phyloP scores from a whole-genome alignment of 176 grass and related monocot species.

The Melocanna baccifera region DNA sequence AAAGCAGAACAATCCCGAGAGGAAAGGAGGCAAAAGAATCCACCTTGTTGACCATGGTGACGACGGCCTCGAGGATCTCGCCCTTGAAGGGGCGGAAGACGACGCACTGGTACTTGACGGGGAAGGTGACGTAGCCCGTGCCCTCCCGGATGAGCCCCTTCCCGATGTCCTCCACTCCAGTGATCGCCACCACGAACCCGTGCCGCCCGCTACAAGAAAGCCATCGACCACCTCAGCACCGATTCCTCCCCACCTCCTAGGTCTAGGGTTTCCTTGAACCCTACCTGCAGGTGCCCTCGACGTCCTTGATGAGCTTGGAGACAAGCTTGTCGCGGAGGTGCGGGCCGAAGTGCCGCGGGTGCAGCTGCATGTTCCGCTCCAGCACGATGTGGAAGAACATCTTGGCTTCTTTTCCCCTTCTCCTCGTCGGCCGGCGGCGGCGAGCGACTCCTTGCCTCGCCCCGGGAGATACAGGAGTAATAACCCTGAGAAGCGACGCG shows the following conservation, averaged over 20 bases:
- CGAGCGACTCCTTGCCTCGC: not conserved
- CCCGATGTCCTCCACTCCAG: conserved; percentile 90
- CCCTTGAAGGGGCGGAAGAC: conserved; percentile 97
- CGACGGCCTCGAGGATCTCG: conserved; percentile 93
- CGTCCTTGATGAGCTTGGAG: conserved; percentile 98
- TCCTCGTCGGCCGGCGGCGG: conserved; percentile 11
- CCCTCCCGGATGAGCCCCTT: conserved; percentile 95
- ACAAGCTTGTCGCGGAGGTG: conserved; percentile 94
- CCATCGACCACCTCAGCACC: not conserved
- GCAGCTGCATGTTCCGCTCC: conserved; percentile 97
- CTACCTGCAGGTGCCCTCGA: conserved; percentile 97
- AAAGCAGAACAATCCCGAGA: not conserved
- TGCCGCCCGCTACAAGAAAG: conserved; percentile 64
- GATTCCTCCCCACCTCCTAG: not conserved
- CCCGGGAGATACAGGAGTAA: not conserved
- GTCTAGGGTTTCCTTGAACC: conserved; percentile 8
- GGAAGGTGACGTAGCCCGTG: conserved; percentile 94
- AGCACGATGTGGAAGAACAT: conserved; percentile 99
- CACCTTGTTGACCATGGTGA: conserved; percentile 99
- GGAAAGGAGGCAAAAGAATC: not conserved
- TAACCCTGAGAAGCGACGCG: not conserved
- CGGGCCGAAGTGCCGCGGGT: conserved; percentile 91
- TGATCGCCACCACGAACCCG: conserved; percentile 97
- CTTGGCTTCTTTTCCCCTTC: not conserved
- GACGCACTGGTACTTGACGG: conserved; percentile 97